Evolutionary conservation across 495 filamentous ascomycete species (phyloP).

Genomic region (Amorphotheca resinae): DNA sequence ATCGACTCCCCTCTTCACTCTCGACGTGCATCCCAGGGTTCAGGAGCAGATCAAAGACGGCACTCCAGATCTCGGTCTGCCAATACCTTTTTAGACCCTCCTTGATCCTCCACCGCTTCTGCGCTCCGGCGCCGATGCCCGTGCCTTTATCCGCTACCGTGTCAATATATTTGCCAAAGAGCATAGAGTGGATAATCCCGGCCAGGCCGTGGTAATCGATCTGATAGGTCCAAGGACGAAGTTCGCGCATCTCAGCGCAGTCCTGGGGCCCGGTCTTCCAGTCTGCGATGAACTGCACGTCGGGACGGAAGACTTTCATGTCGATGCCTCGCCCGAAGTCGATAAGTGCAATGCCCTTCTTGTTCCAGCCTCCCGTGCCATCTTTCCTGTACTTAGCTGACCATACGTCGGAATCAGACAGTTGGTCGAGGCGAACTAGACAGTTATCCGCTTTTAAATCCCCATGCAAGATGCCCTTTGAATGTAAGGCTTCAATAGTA

Average conservation of each 20-base stretch:
- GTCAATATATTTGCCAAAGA: slow-evolving; percentile 93
- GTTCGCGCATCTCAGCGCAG: slow-evolving; percentile 88
- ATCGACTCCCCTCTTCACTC: slow-evolving; percentile 40
- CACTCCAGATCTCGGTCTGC: slow-evolving; percentile 82
- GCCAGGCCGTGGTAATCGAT: slow-evolving; percentile 90
- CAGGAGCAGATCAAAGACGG: slow-evolving; percentile 73
- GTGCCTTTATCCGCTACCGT: slow-evolving; percentile 44
- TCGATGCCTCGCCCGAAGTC: slow-evolving; percentile 95
- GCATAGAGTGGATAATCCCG: slow-evolving; percentile 67
- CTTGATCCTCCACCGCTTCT: slow-evolving; percentile 55
- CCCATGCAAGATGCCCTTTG: slow-evolving; percentile 71
- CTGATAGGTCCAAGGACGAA: slow-evolving; percentile 89
- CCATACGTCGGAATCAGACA: slow-evolving; percentile 34
- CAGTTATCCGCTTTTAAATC: slow-evolving; percentile 95
- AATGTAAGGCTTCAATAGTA: slow-evolving; percentile 76
- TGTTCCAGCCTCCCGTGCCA: slow-evolving; percentile 65
- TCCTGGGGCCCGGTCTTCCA: slow-evolving; percentile 78
- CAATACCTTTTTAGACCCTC: slow-evolving; percentile 85
- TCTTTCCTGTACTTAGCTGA: slow-evolving; percentile 45
- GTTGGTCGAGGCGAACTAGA: slow-evolving; percentile 64
- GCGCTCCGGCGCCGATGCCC: slow-evolving; percentile 33
- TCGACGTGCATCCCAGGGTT: slow-evolving; percentile 60
- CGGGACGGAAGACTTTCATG: slow-evolving; percentile 65
- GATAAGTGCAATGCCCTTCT: slow-evolving; percentile 73
- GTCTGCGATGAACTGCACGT: slow-evolving; percentile 84